Conservation (phyloP, 768 basidiomycete species). For the Termitomyces sp. region DNA sequence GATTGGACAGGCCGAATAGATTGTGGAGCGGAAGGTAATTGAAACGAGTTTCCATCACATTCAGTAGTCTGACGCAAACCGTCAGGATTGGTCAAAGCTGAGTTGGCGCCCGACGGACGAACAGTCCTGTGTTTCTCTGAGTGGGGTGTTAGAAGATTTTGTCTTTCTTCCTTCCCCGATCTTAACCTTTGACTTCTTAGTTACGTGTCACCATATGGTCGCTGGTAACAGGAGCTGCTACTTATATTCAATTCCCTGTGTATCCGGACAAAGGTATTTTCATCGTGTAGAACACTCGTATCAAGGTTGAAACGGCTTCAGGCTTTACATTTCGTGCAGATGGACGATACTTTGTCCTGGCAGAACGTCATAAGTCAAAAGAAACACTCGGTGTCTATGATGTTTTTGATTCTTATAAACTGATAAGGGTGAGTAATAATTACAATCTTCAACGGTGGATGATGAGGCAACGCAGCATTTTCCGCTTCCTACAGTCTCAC, state of each 20-base stretch:
- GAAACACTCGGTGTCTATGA: constrained; percentile 88
- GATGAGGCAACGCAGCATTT: constrained; percentile 57
- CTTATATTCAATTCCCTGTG: constrained; percentile 81
- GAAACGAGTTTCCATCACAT: neutral
- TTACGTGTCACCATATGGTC: constrained; percentile 87
- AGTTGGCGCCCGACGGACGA: constrained; percentile 87
- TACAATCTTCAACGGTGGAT: neutral
- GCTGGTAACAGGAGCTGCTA: constrained; percentile 64
- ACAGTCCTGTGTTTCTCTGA: constrained; percentile 87
- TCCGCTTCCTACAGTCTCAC: constrained; percentile 64
- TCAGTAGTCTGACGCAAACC: neutral
- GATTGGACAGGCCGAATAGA: constrained; percentile 75
- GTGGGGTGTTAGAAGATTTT: constrained; percentile 69
- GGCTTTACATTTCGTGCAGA: constrained; percentile 78
- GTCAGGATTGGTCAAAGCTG: constrained; percentile 70
- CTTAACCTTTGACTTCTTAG: constrained; percentile 31
- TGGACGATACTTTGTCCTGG: constrained; percentile 78
- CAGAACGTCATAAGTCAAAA: constrained; percentile 86
- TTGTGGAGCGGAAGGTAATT: constrained; percentile 63
- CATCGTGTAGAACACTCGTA: neutral
- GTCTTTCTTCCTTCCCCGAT: neutral
- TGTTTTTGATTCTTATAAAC: constrained; percentile 56
- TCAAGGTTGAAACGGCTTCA: constrained; percentile 20
- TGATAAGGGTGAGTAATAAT: constrained; percentile 54
- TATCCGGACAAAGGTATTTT: constrained; percentile 71